Evolutionary conservation across 176 grass and related monocot genomes (phyloP), one percentile per base, ranked within the genome.

Genomic region (Cenchrus purpureus): DNA sequence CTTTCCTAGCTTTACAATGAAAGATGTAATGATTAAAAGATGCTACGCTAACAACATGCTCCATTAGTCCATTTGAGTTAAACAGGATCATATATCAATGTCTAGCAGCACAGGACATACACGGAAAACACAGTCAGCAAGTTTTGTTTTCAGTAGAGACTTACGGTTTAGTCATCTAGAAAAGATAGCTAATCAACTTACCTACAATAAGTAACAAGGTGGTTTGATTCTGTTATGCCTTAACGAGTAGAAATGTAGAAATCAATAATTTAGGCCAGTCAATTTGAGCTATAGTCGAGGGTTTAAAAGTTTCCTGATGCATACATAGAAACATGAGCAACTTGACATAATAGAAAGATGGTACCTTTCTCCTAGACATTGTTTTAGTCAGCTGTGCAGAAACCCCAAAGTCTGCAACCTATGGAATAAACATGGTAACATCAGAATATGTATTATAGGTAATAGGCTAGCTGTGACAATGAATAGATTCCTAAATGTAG

Each of bases 361-460:
- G 34, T 91, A 99, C 97, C 97, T 99, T 99, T 86, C 97, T 99
- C 82, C 97, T 90, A 85, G 97, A 99, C 92, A 99, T 99, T 88
- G 97, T 99, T 90, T 97, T 99, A 62, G 97, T 99, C 79, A 99
- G 87, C 86, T 99, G 94, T 82, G 92, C 97, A 63, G 97, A 99
- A 88, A 99, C 97, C 85, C 97, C 97, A 7, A 99, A 99, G 72
- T 99, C 97, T 44, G 97, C 97, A 86, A 97, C 97, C 97, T 99
- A 88, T 74, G 82, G 70, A 81, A 71, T 9, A 70, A 8, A 83
- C 17, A 68, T 45, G 80, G 0, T 58, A 84, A 83, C 6, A 40
- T 80, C 22, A 58, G 37, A 82, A 66, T 45, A 66, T 28, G 17
- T 68, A 90, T 74, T 69, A 44, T 57, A 62, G 37, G 13, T 74